Percentiles rank a stretch among this genome's conserved stretches.
Conservation (phyloP, 2,329 filamentous ascomycete species). For the Cadophora malorum region DNA sequence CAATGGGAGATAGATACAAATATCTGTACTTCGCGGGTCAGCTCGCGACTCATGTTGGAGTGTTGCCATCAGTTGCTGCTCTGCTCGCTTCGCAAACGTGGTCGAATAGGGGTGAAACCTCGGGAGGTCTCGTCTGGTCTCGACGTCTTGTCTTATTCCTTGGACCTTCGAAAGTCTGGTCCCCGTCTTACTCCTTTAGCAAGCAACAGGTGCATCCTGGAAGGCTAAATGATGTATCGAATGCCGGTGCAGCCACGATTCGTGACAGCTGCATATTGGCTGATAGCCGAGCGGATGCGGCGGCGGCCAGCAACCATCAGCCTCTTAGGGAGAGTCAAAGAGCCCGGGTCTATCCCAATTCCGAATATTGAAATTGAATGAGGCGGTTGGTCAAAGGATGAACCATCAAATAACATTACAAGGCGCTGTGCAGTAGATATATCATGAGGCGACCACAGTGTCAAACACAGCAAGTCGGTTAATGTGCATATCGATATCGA, state of each 20-base stretch:
- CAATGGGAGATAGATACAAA: background rate
- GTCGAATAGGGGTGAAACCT: slow-evolving; percentile 5
- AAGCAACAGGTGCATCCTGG: slow-evolving; percentile 8
- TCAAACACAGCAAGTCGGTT: background rate
- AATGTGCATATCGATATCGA: background rate
- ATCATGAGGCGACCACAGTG: too few relatives aligned
- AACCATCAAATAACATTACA: background rate
- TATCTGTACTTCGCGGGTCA: background rate
- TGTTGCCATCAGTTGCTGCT: background rate
- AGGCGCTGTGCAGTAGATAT: background rate
- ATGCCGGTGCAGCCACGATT: slow-evolving; percentile 5
- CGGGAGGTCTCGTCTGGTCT: background rate
- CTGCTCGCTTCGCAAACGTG: background rate
- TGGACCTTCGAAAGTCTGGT: slow-evolving; percentile 6
- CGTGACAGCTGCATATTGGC: slow-evolving; percentile 4
- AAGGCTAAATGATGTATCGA: background rate
- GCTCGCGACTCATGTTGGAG: slow-evolving; percentile 12
- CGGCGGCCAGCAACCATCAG: background rate
- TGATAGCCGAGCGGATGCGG: slow-evolving; percentile 14
- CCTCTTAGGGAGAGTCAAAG: background rate
- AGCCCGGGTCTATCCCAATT: background rate
- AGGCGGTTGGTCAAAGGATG: background rate
- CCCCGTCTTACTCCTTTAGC: background rate
- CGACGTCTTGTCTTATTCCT: background rate
- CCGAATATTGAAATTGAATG: background rate